Base-by-base conservation (phyloP, 1,284 basidiomycete species). In the Trametes hirsuta region DNA sequence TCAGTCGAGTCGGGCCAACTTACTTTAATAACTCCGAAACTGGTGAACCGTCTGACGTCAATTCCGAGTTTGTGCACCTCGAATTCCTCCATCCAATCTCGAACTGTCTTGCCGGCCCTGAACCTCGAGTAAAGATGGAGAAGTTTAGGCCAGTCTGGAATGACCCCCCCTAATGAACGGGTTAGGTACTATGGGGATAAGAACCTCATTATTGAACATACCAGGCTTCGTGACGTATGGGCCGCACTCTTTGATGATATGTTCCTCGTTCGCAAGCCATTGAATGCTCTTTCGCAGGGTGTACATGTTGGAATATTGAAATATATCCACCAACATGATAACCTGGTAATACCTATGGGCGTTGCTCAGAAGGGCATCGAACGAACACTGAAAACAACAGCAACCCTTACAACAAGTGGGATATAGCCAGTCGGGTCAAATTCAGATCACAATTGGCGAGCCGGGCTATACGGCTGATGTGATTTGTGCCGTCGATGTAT, bases 301-400 rank as follows among this genome's bases (percentile, higher is more conserved):
- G 73, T 99, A 99, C 87, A 97, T 94, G 75, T 98, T 98, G n/a
- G 93, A 93, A 74, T 91, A 97, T 74, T 98, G 95, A 74, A 99
- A 99, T 52, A 98, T 93, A 76, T 99, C 96, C 55, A 95, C 89
- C 68, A 90, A 91, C 87, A 98, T 95, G 69, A 98, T 88, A 55
- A 97, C 95, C 77, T 97, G 94, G 72, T 98, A 98, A 72, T 94
- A 98, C 47, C 94, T 74, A 14, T 2, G 44, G 34, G 14, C 47
- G 53, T 59, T 12, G 22, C n/a, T n/a, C n/a, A 30, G 12, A 40
- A 61, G 6, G 50, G 22, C 30, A 24, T 22, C 22, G 4, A 9
- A 10, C 2, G 8, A 18, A 8, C 8, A 10, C 6, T 35, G 14
- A 37, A 40, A 24, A 41, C 15, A 5, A 22, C 18, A 57, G 18